Conservation (phyloP, 768 basidiomycete species). For the Hericium erinaceus region DNA sequence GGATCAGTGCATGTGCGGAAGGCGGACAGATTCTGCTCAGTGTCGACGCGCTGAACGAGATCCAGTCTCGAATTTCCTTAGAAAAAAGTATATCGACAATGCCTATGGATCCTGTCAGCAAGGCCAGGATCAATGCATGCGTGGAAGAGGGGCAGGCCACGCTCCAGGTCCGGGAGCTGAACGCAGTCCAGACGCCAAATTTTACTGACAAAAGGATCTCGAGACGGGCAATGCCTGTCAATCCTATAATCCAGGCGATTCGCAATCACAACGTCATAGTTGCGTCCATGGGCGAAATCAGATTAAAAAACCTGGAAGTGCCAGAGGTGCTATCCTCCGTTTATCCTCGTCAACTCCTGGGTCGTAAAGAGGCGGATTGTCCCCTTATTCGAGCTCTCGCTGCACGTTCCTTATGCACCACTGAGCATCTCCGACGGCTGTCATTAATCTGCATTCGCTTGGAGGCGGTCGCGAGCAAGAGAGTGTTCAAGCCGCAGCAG, state of each 20-base stretch:
- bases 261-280: conserved; percentile 60
- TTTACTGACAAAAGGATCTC: too few relatives aligned
- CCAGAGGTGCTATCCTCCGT: conserved; percentile 82
- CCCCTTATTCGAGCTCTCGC: conserved; percentile 21
- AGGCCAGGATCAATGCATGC: conserved; percentile 30
- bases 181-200: too few relatives aligned
- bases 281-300: conserved; percentile 74
- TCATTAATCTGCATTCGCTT: conserved; percentile 67
- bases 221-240: not conserved
- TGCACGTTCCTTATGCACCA: conserved; percentile 42
- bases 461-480: conserved; percentile 57
- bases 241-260: conserved; percentile 64
- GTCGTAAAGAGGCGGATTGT: conserved; percentile 53
- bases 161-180: conserved; percentile 16
- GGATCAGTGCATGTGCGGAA: conserved; percentile 72
- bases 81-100: not conserved
- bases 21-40: conserved; percentile 95
- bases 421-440: conserved; percentile 65
- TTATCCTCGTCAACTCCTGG: conserved; percentile 67
- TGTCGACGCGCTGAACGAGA: conserved; percentile 77
- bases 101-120: not conserved
- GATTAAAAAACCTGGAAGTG: conserved; percentile 89
- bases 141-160: conserved; percentile 55
- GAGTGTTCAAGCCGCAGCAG: conserved; percentile 3
- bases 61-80: conserved; percentile 37